Conservation (phyloP, 805 yeast genomes). For the Middelhovenomyces tepae region DNA sequence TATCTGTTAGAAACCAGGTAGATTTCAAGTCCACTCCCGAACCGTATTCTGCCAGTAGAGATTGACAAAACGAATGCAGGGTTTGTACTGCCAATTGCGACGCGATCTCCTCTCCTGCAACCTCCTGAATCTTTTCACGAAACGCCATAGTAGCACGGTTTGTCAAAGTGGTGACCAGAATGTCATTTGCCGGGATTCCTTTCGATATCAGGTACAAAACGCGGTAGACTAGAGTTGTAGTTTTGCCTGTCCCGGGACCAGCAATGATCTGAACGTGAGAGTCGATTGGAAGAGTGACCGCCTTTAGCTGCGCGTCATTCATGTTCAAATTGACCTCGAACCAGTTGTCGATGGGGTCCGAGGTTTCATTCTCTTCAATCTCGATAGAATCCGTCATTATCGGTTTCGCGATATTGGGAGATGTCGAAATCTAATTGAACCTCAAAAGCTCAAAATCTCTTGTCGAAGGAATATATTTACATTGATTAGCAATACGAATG, state of each 20-base stretch:
- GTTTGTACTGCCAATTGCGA: conserved; percentile 1
- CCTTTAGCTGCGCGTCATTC: conserved; percentile 36
- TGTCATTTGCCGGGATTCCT: conserved; percentile 46
- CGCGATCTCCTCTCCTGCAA: conserved; percentile 11
- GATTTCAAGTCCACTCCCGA: not conserved
- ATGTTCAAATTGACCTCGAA: conserved; percentile 11
- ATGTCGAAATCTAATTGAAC: too few species aligned
- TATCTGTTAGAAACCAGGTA: not conserved
- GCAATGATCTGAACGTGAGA: conserved; percentile 47
- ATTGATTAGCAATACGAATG: too few species aligned
- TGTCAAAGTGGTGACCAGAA: conserved; percentile 88
- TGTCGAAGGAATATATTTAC: too few species aligned
- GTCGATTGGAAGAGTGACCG: conserved; percentile 35
- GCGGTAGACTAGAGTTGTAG: conserved; percentile 70
- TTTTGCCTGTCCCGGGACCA: conserved; percentile 64
- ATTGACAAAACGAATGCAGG: conserved; percentile 1
- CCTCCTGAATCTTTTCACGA: conserved; percentile 47
- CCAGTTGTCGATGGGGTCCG: too few species aligned
- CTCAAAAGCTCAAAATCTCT: too few species aligned
- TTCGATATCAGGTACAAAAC: conserved; percentile 60
- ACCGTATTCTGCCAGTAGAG: conserved; percentile 1
- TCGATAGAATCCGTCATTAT: too few species aligned
- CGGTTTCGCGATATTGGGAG: too few species aligned
- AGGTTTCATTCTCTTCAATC: too few species aligned
- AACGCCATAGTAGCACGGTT: conserved; percentile 87